phyloP scores from a whole-genome alignment of 805 yeast species.

The Ogataea ramenticola region DNA sequence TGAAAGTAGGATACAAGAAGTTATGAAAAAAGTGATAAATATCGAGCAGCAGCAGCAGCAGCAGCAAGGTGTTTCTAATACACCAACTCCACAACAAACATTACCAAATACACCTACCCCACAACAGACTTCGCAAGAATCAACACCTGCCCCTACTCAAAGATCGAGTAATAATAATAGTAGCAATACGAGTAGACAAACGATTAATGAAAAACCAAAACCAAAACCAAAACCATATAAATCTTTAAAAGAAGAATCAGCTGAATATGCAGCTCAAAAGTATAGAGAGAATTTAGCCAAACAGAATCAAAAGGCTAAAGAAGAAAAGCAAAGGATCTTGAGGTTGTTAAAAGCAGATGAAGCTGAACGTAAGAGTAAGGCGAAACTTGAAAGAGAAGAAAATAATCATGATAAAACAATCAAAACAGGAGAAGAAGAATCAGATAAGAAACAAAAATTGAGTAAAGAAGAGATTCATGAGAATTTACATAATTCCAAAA shows the following conservation, averaged over 20 bases:
- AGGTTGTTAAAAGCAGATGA: slow-evolving; percentile 46
- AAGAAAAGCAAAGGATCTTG: slow-evolving; percentile 51
- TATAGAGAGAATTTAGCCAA: slow-evolving; percentile 32
- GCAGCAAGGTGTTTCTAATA: no score
- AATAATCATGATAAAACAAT: not conserved
- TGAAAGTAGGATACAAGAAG: slow-evolving; percentile 17
- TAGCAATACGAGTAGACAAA: no score
- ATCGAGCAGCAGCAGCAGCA: not conserved
- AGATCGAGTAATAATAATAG: not conserved
- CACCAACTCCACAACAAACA: not conserved
- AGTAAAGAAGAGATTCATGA: slow-evolving; percentile 11
- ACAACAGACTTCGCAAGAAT: slow-evolving; percentile 4
- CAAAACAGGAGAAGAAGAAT: not conserved
- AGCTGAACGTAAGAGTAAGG: slow-evolving; percentile 31
- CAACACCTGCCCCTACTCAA: not conserved
- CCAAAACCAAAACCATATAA: slow-evolving; percentile 5
- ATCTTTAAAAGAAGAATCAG: slow-evolving; percentile 33
- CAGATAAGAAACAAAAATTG: slow-evolving; percentile 1
- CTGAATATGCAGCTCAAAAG: slow-evolving; percentile 29
- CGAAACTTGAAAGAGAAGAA: not conserved
- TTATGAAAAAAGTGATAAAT: not conserved
- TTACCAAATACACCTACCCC: not conserved
- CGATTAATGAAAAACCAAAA: no score
- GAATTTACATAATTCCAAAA: slow-evolving; percentile 13
- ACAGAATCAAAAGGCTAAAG: slow-evolving; percentile 29